These are phyloP conservation scores for Penicillium pulvis DNA, from an alignment of 495 filamentous ascomycete genomes.

Conservation along the genomic window DNA sequence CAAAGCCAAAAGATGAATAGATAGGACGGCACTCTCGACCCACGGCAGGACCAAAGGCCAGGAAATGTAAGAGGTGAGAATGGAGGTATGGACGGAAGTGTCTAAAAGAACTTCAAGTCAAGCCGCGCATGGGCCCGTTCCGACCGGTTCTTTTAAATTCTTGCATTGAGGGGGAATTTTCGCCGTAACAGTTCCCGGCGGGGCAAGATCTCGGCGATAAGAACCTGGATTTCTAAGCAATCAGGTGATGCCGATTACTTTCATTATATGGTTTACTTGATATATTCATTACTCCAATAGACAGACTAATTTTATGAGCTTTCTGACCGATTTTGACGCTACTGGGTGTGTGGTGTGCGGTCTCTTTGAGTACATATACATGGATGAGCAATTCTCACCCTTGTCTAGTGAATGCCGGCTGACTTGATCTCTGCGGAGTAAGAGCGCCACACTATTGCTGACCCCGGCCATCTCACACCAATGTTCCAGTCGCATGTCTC, in stretches of 20 bases:
- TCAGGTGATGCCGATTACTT: constrained; percentile 22
- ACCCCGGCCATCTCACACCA: background rate
- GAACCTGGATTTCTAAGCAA: constrained; percentile 35
- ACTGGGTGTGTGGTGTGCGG: background rate
- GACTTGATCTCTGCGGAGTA: constrained; percentile 8
- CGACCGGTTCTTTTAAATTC: constrained; percentile 29
- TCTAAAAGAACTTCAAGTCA: constrained; percentile 2
- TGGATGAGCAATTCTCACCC: background rate
- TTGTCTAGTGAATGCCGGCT: constrained; percentile 6
- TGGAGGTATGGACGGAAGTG: background rate
- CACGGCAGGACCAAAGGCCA: constrained; percentile 1
- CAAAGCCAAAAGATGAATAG: constrained; percentile 9
- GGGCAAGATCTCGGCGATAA: constrained; percentile 37
- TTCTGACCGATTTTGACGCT: background rate
- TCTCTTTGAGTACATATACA: background rate
- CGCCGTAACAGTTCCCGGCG: constrained; percentile 29
- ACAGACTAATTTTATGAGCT: background rate
- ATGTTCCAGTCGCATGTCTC: background rate
- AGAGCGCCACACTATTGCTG: constrained; percentile 9
- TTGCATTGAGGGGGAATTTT: constrained; percentile 29
- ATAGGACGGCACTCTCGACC: background rate
- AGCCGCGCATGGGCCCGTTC: constrained; percentile 25
- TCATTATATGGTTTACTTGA: background rate
- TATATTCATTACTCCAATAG: background rate
- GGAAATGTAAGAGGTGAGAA: background rate